phyloP scores from a whole-genome alignment of 768 basidiomycete species.

The Clitopilus passeckerianus region DNA sequence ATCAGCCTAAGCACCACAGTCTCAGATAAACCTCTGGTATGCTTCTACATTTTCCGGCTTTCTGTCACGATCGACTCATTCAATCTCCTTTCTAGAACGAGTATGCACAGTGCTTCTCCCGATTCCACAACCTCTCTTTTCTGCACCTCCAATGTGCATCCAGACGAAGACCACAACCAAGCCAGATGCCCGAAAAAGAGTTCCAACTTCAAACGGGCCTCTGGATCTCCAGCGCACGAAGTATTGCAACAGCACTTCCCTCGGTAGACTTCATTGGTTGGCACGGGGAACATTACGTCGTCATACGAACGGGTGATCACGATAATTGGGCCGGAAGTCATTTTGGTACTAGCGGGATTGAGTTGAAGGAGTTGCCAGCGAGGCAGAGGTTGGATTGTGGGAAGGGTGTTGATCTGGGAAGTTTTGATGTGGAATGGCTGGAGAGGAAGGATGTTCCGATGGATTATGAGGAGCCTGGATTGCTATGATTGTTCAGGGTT shows the following conservation, averaged over 20 bases:
- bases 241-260: constrained; percentile 44
- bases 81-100: constrained; percentile 33
- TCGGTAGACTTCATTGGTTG: constrained; percentile 66
- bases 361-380: constrained; percentile 58
- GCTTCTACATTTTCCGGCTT: constrained; percentile 10
- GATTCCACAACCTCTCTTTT: constrained; percentile 50
- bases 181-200: constrained; percentile 55
- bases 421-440: constrained; percentile 59
- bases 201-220: constrained; percentile 51
- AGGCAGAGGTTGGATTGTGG: constrained; percentile 56
- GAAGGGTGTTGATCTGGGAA: constrained; percentile 60
- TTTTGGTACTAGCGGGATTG: constrained; percentile 17
- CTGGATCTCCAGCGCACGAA: constrained; percentile 47
- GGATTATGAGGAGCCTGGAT: constrained; percentile 62
- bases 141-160: constrained; percentile 50
- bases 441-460: constrained; percentile 74
- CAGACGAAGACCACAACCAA: constrained; percentile 48
- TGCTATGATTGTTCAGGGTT: constrained; percentile 22
- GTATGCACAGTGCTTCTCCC: constrained; percentile 42
- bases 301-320: constrained; percentile 33
- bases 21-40: constrained; percentile 46
- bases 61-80: not conserved
- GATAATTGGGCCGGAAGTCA: constrained; percentile 5
- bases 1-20: constrained; percentile 47
- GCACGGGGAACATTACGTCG: constrained; percentile 69